phyloP scores from a whole-genome alignment of 306 rosid species.

The Lupinus albus region DNA sequence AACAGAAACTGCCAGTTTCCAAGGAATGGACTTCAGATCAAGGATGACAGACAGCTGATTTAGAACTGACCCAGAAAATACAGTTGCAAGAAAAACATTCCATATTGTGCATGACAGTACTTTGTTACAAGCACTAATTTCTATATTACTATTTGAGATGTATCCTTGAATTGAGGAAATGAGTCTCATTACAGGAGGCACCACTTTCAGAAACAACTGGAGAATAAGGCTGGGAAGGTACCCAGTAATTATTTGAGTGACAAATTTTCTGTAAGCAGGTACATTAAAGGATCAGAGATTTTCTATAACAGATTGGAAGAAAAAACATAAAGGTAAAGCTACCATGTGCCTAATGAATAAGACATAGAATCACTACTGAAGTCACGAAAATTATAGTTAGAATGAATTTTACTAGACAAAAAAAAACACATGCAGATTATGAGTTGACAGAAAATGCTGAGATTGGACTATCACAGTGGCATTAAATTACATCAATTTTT shows the following conservation, averaged over 20 bases:
- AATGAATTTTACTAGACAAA: conserved; percentile 10
- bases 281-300: conserved; percentile 39
- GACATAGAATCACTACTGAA: conserved; percentile 21
- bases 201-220: conserved; percentile 71
- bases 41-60: conserved; percentile 59
- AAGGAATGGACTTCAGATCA: conserved; percentile 74
- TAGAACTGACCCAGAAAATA: conserved; percentile 80
- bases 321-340: conserved; percentile 19
- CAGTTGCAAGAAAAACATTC: conserved; percentile 90
- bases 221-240: conserved; percentile 97
- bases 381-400: conserved; percentile 21
- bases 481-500: conserved; percentile 20
- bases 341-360: conserved; percentile 27
- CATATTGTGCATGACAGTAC: conserved; percentile 93
- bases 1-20: conserved; percentile 70
- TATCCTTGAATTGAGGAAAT: conserved; percentile 94
- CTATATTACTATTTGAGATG: conserved; percentile 71
- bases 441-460: conserved; percentile 1
- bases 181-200: conserved; percentile 85
- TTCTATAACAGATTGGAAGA: conserved; percentile 13
- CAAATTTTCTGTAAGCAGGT: conserved; percentile 61
- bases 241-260: conserved; percentile 85
- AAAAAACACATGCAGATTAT: not conserved
- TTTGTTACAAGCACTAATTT: conserved; percentile 82
- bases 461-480: conserved; percentile 16